Conservation (phyloP, 495 filamentous ascomycete species). For the Gamarada debralockiae region DNA sequence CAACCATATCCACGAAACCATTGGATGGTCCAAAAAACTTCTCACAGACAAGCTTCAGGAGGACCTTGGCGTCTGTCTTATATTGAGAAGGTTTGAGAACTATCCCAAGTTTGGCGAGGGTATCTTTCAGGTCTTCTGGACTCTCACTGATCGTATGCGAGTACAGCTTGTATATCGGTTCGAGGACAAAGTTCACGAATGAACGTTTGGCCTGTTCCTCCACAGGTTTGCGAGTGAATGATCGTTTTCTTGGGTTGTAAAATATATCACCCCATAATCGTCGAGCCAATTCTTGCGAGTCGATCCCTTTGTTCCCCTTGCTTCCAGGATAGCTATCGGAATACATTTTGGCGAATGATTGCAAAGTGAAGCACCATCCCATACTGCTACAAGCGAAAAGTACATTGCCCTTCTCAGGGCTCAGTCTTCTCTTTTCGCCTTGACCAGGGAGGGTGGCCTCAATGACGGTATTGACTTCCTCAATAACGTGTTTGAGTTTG, state of each 20-base stretch:
- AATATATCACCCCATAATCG: constrained; percentile 97
- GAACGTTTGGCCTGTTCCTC: constrained; percentile 79
- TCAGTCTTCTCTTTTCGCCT: constrained; percentile 75
- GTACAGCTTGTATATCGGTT: constrained; percentile 97
- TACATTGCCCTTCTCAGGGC: constrained; percentile 96
- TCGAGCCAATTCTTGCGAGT: constrained; percentile 71
- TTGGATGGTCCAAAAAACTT: constrained; percentile 90
- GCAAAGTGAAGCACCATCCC: constrained; percentile 94
- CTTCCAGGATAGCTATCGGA: constrained; percentile 63
- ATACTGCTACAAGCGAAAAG: constrained; percentile 89
- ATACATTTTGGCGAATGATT: constrained; percentile 95
- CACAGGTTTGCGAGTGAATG: constrained; percentile 81
- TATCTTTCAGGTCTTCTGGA: constrained; percentile 79
- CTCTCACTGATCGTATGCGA: constrained; percentile 93
- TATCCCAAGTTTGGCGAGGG: constrained; percentile 77
- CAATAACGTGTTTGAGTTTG: constrained; percentile 96
- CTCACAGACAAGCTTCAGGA: constrained; percentile 86
- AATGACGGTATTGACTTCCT: constrained; percentile 95
- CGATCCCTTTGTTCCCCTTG: constrained; percentile 54
- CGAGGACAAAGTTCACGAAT: constrained; percentile 92
- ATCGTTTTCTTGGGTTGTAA: constrained; percentile 85
- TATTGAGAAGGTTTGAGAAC: constrained; percentile 86
- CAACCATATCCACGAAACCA: constrained; percentile 94
- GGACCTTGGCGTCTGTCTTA: constrained; percentile 80
- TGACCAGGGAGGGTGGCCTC: constrained; percentile 81